These are phyloP conservation scores for Ustilago trichophora DNA, from an alignment of 1,284 basidiomycete genomes.

Conservation along the genomic window DNA sequence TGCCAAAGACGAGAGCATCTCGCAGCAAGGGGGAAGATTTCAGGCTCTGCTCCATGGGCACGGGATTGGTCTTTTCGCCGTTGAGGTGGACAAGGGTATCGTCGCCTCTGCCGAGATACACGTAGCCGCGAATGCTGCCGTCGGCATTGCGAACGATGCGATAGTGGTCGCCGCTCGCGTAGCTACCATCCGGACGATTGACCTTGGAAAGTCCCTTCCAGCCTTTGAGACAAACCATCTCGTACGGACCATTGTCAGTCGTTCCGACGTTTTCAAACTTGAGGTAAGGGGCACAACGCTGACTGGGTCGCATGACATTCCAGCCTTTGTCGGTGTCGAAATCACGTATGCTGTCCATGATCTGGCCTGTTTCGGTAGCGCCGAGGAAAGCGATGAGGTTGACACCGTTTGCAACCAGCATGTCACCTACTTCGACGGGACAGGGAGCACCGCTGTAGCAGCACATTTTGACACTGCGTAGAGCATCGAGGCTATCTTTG, in stretches of 20 bases:
- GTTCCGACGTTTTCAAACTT: conserved; percentile 33
- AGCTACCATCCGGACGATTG: conserved; percentile 73
- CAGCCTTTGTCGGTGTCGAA: conserved; percentile 73
- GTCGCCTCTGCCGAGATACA: conserved; percentile 73
- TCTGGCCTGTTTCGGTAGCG: conserved; percentile 48
- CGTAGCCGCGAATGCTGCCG: conserved; percentile 69
- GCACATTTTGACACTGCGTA: conserved; percentile 71
- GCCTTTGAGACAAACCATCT: conserved; percentile 72
- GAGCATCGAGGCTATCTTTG: conserved; percentile 69
- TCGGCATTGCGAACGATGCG: conserved; percentile 68
- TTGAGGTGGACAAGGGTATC: conserved; percentile 70
- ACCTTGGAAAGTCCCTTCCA: conserved; percentile 71
- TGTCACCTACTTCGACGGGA: conserved; percentile 72
- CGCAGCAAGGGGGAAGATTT: conserved; percentile 63
- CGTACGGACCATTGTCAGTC: conserved; percentile 66
- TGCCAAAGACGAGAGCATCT: conserved; percentile 74
- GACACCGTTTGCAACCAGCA: conserved; percentile 71
- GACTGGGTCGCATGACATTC: conserved; percentile 71
- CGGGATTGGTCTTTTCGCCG: conserved; percentile 57
- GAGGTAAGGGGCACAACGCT: conserved; percentile 17
- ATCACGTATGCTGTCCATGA: conserved; percentile 71
- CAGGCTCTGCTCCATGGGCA: conserved; percentile 48
- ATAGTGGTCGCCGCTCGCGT: conserved; percentile 74
- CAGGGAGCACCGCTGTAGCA: conserved; percentile 68
- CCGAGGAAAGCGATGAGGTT: conserved; percentile 73